A percentile compares a stretch with the other conserved stretches of the same genome.
phyloP scores from a whole-genome alignment of 2,329 filamentous ascomycete genomes.

The Diaporthe amygdali region DNA sequence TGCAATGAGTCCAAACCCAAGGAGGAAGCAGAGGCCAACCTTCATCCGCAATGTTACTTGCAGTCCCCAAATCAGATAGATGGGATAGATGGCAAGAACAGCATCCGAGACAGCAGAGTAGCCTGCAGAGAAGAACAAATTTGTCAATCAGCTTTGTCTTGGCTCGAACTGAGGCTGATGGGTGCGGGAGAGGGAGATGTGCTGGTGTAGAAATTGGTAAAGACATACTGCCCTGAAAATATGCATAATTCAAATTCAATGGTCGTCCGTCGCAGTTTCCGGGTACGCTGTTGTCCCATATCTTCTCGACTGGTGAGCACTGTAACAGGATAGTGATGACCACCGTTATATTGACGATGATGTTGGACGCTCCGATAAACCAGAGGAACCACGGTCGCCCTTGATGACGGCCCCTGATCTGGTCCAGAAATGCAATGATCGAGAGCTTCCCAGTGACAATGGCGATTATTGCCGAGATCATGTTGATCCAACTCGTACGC shows the following conservation, averaged over 20 bases:
- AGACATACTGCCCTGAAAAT: constrained; percentile 15
- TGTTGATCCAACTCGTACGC: constrained; percentile 3
- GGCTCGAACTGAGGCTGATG: no score
- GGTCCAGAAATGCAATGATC: constrained; percentile 3
- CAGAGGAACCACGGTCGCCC: constrained; percentile 13
- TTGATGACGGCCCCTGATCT: constrained; percentile 6
- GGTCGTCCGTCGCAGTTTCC: not conserved
- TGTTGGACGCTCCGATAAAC: not conserved
- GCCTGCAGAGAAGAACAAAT: not conserved
- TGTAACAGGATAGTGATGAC: not conserved
- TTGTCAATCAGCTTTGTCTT: not conserved
- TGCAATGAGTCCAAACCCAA: constrained; percentile 7
- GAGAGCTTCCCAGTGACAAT: constrained; percentile 7
- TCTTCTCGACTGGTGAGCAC: constrained; percentile 11
- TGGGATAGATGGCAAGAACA: constrained; percentile 7
- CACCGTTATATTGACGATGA: not conserved
- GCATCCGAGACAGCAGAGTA: constrained; percentile 8
- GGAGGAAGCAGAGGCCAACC: not conserved
- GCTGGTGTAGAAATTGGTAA: not conserved
- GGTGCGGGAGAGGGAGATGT: not conserved
- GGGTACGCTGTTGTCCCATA: not conserved
- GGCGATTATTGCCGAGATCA: constrained; percentile 9
- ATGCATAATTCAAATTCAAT: constrained; percentile 1
- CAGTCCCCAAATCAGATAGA: not conserved
- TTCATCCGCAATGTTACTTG: constrained; percentile 9